phyloP scores from a whole-genome alignment of 202 grass and related monocot genomes.

The Thinopyrum obtusiflorum region DNA sequence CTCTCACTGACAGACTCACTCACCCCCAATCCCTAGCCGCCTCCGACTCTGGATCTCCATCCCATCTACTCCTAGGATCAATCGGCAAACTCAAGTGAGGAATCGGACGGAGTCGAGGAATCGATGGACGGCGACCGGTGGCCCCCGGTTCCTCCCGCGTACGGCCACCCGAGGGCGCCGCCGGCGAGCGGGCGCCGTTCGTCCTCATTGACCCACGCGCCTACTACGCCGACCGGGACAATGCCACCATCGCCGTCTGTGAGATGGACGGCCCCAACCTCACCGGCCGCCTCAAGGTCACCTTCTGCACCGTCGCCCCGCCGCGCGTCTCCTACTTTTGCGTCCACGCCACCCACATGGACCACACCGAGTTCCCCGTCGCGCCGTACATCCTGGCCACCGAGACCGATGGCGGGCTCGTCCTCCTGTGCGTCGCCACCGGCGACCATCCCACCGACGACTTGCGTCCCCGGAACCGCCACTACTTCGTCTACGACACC shows the following conservation, averaged over 20 bases:
- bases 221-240: background rate
- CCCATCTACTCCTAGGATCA: too few species aligned
- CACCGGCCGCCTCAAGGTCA: background rate
- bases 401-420: background rate
- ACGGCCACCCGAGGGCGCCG: background rate
- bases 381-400: background rate
- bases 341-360: background rate
- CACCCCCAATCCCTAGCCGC: too few species aligned
- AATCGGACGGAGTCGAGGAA: too few species aligned
- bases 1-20: too few species aligned
- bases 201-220: background rate
- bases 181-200: background rate
- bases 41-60: too few species aligned
- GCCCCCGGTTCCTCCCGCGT: background rate
- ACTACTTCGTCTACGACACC: too few species aligned
- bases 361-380: background rate
- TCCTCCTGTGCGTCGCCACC: background rate
- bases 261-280: background rate
- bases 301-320: background rate
- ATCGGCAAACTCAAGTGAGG: too few species aligned
- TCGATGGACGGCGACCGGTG: too few species aligned
- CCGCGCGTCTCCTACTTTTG: background rate
- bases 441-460: too few species aligned
- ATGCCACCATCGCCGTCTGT: background rate
- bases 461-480: too few species aligned